phyloP scores from a whole-genome alignment of 108 stramenopile genomes.

The Halocafeteria seosinensis region DNA sequence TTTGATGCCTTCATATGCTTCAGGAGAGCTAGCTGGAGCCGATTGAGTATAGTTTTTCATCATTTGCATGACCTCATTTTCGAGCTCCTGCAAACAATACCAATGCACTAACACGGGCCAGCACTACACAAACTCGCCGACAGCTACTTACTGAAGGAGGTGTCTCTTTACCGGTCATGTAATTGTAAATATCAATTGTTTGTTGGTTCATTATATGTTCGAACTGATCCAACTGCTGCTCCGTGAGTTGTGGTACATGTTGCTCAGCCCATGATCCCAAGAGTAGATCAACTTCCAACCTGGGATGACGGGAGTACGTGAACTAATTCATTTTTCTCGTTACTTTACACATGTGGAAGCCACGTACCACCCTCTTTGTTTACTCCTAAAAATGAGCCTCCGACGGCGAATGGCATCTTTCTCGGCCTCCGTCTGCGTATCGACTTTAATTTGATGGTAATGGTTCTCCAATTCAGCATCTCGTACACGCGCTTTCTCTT shows the following conservation, averaged over 20 bases:
- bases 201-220: slow-evolving; percentile 88
- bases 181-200: slow-evolving; percentile 97
- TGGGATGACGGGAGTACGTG: background rate
- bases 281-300: slow-evolving; percentile 82
- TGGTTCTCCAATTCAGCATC: too few relatives aligned
- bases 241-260: slow-evolving; percentile 52
- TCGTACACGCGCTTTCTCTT: too few relatives aligned
- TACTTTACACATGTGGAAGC: background rate
- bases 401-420: slow-evolving; percentile 32
- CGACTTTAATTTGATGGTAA: too few relatives aligned
- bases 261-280: slow-evolving; percentile 87
- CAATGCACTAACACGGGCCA: too few relatives aligned
- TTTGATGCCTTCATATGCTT: too few relatives aligned
- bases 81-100: too few relatives aligned
- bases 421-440: too few relatives aligned
- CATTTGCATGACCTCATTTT: too few relatives aligned
- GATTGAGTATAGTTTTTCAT: too few relatives aligned
- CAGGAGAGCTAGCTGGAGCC: too few relatives aligned
- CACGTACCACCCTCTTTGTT: slow-evolving; percentile 84
- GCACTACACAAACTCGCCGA: background rate
- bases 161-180: slow-evolving; percentile 48
- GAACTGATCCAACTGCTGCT: slow-evolving; percentile 65
- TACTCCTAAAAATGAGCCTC: slow-evolving; percentile 79
- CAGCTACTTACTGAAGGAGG: slow-evolving; percentile 4
- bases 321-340: background rate